Evolutionary conservation across 129 eudicot genomes (phyloP), one percentile per base, ranked within the genome.

Genomic region (Artemisia tridentata): DNA sequence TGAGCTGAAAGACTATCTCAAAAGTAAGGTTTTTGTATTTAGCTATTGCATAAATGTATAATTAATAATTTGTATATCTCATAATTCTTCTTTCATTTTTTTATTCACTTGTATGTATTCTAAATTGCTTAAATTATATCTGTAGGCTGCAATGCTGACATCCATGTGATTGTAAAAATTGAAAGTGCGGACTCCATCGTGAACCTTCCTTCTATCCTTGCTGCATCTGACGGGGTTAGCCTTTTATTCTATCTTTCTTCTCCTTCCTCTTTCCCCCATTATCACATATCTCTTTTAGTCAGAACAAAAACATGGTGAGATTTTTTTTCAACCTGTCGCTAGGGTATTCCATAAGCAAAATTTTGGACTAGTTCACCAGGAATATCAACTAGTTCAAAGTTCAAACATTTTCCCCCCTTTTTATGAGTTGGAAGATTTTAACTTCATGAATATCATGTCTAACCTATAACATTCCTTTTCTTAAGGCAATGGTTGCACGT

Each of bases 401-500:
- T 38, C 0, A 38, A 38, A 38, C 45, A 34, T 1, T 1, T 1
- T 1, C 23, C 23, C 17, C n/a, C 16, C 1, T 17, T 43, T 41
- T 77, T 9, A 64, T 52, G 52, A 41, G 45, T 7, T 38, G 45
- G 38, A 69, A 69, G 10, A 10, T 45, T 15, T 67, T 15, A 31
- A 59, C 53, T 31, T 50, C 7, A 69, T 61, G 9, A 51, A 41
- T 15, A 62, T 60, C 14, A 77, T 69, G 10, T 41, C 38, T 77
- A 51, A 52, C 52, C 38, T 62, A 41, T 62, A 51, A 34, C 52
- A 18, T 48, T 70, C 18, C 4, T 51, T 60, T 54, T 77, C 12
- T 69, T 27, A 52, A 93, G 99, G 97, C 99, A 55, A 93, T 93
- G 99, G 99, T 93, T 27, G 97, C 99, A 67, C 96, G 99, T 80